Percentiles rank a stretch among this genome's conserved stretches.
These are phyloP conservation scores for Tritrichomonas foetus DNA, from an alignment of 208 protist species.

Conservation along the genomic window DNA sequence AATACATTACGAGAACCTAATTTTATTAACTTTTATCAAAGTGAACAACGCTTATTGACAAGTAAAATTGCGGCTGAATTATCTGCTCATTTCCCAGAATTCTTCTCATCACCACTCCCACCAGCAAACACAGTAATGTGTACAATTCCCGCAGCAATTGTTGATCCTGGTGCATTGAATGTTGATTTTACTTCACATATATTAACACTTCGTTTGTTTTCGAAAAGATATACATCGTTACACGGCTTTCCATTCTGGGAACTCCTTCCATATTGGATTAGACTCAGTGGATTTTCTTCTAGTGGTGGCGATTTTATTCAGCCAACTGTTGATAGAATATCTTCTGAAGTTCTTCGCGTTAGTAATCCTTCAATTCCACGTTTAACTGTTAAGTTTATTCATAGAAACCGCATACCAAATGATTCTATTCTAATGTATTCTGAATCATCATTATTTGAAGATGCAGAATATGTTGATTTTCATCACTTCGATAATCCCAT, in stretches of 20 bases:
- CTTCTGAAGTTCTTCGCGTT: too few relatives aligned
- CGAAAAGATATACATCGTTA: neutral
- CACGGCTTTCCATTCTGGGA: conserved; percentile 4
- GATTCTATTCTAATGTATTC: too few relatives aligned
- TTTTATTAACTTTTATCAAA: neutral
- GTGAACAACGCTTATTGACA: neutral
- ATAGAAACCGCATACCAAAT: too few relatives aligned
- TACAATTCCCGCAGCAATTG: neutral
- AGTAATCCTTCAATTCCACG: too few relatives aligned
- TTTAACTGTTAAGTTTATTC: too few relatives aligned
- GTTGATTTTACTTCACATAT: neutral
- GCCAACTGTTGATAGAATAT: too few relatives aligned
- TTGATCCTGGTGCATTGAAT: neutral
- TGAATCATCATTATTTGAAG: neutral
- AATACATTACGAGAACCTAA: too few relatives aligned
- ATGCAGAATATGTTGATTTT: neutral
- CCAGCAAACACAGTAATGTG: too few relatives aligned
- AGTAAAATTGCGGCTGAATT: neutral
- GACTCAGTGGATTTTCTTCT: neutral
- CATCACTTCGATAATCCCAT: neutral
- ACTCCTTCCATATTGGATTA: neutral
- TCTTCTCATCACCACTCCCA: neutral
- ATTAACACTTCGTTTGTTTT: neutral
- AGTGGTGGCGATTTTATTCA: too few relatives aligned
- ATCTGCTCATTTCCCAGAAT: neutral